Percentiles rank a stretch among this genome's conserved stretches.
Conservation (phyloP, 176 grass and related monocot genomes). For the Leersia perrieri region DNA sequence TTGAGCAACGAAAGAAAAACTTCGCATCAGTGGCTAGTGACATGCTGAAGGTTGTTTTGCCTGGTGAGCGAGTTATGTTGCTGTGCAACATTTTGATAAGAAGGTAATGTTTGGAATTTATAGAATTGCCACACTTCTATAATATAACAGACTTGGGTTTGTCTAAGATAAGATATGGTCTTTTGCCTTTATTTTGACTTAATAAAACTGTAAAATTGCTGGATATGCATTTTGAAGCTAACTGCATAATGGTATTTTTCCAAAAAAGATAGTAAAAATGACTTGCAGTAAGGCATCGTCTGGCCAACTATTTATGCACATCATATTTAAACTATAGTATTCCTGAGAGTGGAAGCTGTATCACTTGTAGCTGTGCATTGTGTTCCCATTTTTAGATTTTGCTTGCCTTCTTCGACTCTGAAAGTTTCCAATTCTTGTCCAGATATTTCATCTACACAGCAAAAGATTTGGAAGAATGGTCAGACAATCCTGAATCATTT, state of each 20-base stretch:
- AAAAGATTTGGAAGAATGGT: slow-evolving; percentile 96
- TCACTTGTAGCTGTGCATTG: not conserved
- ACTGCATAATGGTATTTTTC: not conserved
- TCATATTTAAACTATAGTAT: not conserved
- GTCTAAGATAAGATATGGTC: not conserved
- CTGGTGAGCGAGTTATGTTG: slow-evolving; percentile 70
- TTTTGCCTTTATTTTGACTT: not conserved
- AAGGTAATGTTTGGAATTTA: slow-evolving; percentile 47
- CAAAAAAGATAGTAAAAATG: not conserved
- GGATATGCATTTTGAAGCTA: slow-evolving; percentile 1
- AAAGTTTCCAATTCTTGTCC: slow-evolving; percentile 28
- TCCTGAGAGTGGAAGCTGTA: not conserved
- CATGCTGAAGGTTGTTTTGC: slow-evolving; percentile 77
- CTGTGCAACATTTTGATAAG: slow-evolving; percentile 95
- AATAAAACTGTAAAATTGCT: not conserved
- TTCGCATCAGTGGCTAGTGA: slow-evolving; percentile 62
- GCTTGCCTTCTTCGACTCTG: not conserved
- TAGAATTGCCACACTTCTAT: not conserved
- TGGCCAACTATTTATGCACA: not conserved
- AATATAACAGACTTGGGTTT: slow-evolving; percentile 6
- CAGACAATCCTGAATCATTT: slow-evolving; percentile 77
- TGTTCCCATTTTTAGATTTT: slow-evolving; percentile 3
- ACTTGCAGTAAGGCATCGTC: not conserved
- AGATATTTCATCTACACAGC: slow-evolving; percentile 95
- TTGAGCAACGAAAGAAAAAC: slow-evolving; percentile 87